Evolutionary conservation across 2,329 filamentous ascomycete species (phyloP).

Genomic region (Elsinoe perseae): DNA sequence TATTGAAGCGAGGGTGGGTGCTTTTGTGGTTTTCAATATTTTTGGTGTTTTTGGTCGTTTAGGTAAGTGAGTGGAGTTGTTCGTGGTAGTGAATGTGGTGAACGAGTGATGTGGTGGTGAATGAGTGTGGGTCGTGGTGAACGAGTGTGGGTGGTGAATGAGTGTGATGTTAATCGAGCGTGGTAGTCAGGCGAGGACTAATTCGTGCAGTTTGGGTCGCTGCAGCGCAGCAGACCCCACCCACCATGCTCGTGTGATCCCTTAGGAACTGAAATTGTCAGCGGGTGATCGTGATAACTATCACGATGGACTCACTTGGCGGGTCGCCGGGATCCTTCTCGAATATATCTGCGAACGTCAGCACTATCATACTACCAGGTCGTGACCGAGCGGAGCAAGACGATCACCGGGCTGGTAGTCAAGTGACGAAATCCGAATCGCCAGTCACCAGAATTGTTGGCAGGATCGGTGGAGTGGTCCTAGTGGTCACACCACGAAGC

Average conservation of each 20-base stretch:
- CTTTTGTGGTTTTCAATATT: not conserved
- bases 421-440: not conserved
- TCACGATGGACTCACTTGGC: not conserved
- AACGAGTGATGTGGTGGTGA: not conserved
- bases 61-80: constrained; percentile 6
- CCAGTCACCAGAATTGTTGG: no score
- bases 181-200: not conserved
- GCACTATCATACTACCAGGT: not conserved
- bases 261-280: no score
- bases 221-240: no score
- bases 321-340: not conserved
- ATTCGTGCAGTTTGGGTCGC: not conserved
- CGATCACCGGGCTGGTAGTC: not conserved
- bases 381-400: not conserved
- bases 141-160: not conserved
- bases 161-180: not conserved
- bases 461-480: not conserved
- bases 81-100: not conserved
- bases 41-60: not conserved
- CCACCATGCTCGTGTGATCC: no score
- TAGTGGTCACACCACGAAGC: not conserved
- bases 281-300: not conserved
- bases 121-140: not conserved
- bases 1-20: not conserved
- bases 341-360: not conserved